A percentile compares a stretch with the other conserved stretches of the same genome.
These are phyloP conservation scores for Cyberlindnera samutprakarnensis DNA, from an alignment of 805 yeast genomes.

Conservation along the genomic window DNA sequence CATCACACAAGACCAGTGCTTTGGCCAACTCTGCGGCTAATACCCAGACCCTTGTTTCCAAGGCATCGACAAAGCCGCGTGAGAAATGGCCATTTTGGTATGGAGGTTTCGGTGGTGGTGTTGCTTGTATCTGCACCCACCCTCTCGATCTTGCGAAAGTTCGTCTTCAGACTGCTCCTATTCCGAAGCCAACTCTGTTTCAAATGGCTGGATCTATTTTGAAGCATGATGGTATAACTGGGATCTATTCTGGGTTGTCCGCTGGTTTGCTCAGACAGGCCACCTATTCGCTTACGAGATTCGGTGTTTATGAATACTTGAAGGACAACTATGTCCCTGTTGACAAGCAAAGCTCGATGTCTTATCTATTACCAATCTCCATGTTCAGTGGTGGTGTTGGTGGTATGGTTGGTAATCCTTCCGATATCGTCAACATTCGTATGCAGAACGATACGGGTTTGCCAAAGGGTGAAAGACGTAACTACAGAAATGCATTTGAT, in stretches of 20 bases:
- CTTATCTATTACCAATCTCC: slow-evolving; percentile 62
- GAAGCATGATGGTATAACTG: slow-evolving; percentile 55
- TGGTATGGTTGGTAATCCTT: slow-evolving; percentile 81
- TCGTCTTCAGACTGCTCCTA: slow-evolving; percentile 70
- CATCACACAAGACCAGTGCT: no score
- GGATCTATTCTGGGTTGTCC: slow-evolving; percentile 73
- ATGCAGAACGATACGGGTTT: slow-evolving; percentile 84
- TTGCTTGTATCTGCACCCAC: slow-evolving; percentile 64
- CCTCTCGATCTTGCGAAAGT: slow-evolving; percentile 87
- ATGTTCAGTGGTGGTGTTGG: slow-evolving; percentile 85
- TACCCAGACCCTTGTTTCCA: slow-evolving; percentile 1
- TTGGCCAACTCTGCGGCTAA: not conserved
- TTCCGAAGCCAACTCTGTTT: slow-evolving; percentile 55
- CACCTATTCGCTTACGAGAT: slow-evolving; percentile 79
- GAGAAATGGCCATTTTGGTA: slow-evolving; percentile 46
- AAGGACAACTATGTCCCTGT: slow-evolving; percentile 46
- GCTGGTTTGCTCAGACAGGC: slow-evolving; percentile 83
- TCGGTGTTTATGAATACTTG: slow-evolving; percentile 76
- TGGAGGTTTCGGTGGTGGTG: slow-evolving; percentile 64
- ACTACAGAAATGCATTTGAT: slow-evolving; percentile 71
- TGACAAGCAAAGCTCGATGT: slow-evolving; percentile 44
- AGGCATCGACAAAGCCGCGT: slow-evolving; percentile 12
- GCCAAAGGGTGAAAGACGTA: slow-evolving; percentile 56
- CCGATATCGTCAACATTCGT: slow-evolving; percentile 80
- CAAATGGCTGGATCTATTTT: slow-evolving; percentile 55